These are phyloP conservation scores for Penicillium canariense DNA, from an alignment of 495 filamentous ascomycete genomes.

Conservation along the genomic window DNA sequence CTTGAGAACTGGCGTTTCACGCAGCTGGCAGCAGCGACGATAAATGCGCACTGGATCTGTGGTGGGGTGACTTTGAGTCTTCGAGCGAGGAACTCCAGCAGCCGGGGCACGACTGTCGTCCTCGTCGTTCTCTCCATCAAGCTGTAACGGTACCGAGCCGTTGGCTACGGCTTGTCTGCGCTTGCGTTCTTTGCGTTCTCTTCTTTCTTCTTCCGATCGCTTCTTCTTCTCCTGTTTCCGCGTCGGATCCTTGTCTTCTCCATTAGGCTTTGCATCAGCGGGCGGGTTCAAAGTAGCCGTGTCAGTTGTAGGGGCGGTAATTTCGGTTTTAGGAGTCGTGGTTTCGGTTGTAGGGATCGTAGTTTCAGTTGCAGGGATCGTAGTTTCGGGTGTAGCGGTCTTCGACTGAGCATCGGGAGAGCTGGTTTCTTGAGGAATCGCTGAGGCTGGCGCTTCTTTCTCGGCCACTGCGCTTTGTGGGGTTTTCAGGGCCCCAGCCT, in stretches of 20 bases:
- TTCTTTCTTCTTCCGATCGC: slow-evolving; percentile 81
- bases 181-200: slow-evolving; percentile 81
- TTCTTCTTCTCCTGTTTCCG: slow-evolving; percentile 91
- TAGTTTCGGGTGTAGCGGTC: no score
- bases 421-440: neutral
- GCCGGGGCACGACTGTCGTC: slow-evolving; percentile 40
- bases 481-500: slow-evolving; percentile 65
- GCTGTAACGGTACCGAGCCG: slow-evolving; percentile 74
- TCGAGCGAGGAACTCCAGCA: slow-evolving; percentile 35
- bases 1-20: slow-evolving; percentile 86
- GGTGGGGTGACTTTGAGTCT: slow-evolving; percentile 68
- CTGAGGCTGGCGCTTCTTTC: slow-evolving; percentile 43
- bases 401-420: slow-evolving; percentile 5
- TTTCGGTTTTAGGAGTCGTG: no score
- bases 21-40: slow-evolving; percentile 86
- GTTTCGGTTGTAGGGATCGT: neutral
- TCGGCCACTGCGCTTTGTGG: slow-evolving; percentile 55
- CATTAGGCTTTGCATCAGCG: slow-evolving; percentile 33
- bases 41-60: slow-evolving; percentile 93
- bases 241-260: slow-evolving; percentile 49
- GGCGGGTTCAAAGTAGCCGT: neutral
- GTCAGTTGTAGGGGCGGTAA: slow-evolving; percentile 1
- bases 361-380: slow-evolving; percentile 1
- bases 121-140: slow-evolving; percentile 56
- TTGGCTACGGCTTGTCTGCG: slow-evolving; percentile 76